Percentiles rank a stretch among this genome's conserved stretches.
These are phyloP conservation scores for Colletotrichum tropicicola DNA, from an alignment of 2,329 filamentous ascomycete species.

Conservation along the genomic window DNA sequence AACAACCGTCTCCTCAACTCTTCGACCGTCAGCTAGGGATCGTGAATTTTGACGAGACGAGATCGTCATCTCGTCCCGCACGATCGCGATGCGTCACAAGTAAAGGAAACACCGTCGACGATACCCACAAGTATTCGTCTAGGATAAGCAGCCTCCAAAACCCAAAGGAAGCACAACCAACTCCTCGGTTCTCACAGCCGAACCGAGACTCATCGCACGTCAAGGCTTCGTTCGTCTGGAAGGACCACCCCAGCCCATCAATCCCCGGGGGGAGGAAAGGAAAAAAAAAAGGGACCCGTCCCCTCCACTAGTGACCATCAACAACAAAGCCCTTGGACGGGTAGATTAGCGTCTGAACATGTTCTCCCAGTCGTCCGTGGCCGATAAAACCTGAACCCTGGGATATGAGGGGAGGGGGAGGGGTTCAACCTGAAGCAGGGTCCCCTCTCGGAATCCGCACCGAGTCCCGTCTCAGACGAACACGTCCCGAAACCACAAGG, in stretches of 20 bases:
- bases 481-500: slow-evolving; percentile 2
- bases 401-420: neutral
- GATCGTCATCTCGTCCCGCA: no score
- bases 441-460: slow-evolving; percentile 3
- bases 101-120: no score
- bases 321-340: no score
- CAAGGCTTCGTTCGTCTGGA: neutral
- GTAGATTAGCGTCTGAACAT: no score
- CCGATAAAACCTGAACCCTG: neutral
- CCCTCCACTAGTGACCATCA: no score
- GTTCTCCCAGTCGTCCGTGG: no score
- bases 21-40: no score
- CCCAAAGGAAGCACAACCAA: slow-evolving; percentile 7
- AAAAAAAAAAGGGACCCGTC: neutral
- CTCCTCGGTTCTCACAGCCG: neutral
- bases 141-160: no score
- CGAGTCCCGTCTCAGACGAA: slow-evolving; percentile 12
- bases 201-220: neutral
- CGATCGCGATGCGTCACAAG: no score
- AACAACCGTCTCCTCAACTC: no score
- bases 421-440: neutral
- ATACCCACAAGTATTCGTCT: no score
- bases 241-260: neutral
- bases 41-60: no score
- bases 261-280: neutral